phyloP scores from a whole-genome alignment of 2,329 filamentous ascomycete species.

The Pseudocercospora fuligena region DNA sequence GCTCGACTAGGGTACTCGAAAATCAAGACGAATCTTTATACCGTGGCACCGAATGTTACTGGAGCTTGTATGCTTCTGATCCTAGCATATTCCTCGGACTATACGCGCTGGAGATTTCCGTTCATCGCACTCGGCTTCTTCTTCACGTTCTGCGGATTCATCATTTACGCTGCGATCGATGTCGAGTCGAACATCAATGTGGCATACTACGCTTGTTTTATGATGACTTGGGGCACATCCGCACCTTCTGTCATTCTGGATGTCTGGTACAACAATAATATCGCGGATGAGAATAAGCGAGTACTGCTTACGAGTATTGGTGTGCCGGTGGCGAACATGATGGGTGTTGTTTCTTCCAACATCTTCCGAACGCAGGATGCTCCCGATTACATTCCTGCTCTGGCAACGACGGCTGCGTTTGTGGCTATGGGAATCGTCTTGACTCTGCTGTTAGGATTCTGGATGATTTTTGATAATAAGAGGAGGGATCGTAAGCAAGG shows the following conservation, averaged over 20 bases:
- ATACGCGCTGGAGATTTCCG: constrained; percentile 68
- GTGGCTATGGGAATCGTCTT: constrained; percentile 64
- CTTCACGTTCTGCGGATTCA: constrained; percentile 76
- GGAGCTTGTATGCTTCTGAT: constrained; percentile 75
- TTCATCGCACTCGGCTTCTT: constrained; percentile 76
- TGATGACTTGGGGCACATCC: constrained; percentile 80
- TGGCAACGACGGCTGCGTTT: constrained; percentile 68
- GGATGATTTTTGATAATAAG: constrained; percentile 69
- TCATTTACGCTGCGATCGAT: constrained; percentile 75
- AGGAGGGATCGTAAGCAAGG: constrained; percentile 64
- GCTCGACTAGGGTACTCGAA: constrained; percentile 56
- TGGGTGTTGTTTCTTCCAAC: constrained; percentile 72
- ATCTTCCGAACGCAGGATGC: constrained; percentile 68
- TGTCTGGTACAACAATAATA: constrained; percentile 81
- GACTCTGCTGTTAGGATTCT: constrained; percentile 62
- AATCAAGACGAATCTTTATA: constrained; percentile 78
- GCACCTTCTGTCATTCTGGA: constrained; percentile 73
- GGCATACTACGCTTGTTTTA: constrained; percentile 77
- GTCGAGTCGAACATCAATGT: constrained; percentile 65
- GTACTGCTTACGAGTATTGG: constrained; percentile 72
- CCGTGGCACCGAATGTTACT: constrained; percentile 77
- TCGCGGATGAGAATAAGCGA: constrained; percentile 75
- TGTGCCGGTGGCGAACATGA: constrained; percentile 76
- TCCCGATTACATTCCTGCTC: constrained; percentile 69
- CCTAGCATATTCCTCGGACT: constrained; percentile 73